phyloP scores from a whole-genome alignment of 495 filamentous ascomycete species.

The Parathielavia hyrcaniae region DNA sequence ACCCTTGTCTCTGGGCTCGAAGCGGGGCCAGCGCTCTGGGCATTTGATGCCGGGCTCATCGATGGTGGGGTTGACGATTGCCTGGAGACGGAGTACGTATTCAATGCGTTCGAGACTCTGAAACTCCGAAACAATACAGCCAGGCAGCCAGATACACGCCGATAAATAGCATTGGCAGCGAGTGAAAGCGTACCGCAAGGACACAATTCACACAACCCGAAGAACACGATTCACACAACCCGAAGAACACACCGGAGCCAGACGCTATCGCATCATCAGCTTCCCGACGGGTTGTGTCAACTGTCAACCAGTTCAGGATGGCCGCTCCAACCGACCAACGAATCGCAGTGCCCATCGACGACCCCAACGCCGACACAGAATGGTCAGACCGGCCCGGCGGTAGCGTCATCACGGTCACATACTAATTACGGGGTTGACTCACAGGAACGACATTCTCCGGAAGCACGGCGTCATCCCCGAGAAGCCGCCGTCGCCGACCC shows the following conservation, averaged over 20 bases:
- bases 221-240: not conserved
- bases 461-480: constrained; percentile 94
- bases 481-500: constrained; percentile 88
- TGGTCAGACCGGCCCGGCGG: constrained; percentile 52
- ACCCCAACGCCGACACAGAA: constrained; percentile 97
- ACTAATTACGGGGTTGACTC: constrained; percentile 19
- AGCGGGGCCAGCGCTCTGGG: constrained; percentile 9
- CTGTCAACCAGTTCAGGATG: constrained; percentile 45
- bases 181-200: not conserved
- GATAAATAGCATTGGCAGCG: not conserved
- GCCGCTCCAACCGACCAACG: constrained; percentile 61
- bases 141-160: no score
- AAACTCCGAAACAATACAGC: no score
- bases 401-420: not conserved
- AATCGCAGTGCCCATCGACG: constrained; percentile 74
- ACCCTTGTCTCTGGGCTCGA: constrained; percentile 3
- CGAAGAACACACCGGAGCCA: not conserved
- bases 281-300: not conserved
- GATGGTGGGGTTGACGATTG: constrained; percentile 7
- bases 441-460: constrained; percentile 96
- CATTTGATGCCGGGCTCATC: not conserved
- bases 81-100: not conserved
- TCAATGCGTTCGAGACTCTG: no score
- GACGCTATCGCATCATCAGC: not conserved
- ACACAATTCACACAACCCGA: not conserved